Percentiles rank a stretch among this genome's conserved stretches.
Conservation (phyloP, 192 early-diverging fungal species). For the Mortierella alpina region DNA sequence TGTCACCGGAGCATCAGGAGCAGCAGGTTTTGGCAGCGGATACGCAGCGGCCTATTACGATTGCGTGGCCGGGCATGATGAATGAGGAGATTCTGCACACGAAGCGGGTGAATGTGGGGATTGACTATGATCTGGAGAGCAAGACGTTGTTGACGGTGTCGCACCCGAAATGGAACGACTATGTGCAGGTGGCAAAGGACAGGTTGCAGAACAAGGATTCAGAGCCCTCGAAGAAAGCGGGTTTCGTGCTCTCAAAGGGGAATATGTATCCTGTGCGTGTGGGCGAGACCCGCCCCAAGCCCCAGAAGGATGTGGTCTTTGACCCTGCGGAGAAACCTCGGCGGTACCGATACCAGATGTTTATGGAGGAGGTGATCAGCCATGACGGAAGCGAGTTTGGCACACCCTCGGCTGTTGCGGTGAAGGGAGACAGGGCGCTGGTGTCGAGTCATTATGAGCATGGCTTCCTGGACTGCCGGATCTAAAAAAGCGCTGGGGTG, state of each 20-base stretch:
- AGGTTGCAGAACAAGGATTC: conserved; percentile 18
- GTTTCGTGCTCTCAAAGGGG: conserved; percentile 35
- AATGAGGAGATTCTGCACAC: conserved; percentile 47
- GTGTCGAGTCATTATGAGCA: conserved; percentile 41
- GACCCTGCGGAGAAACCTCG: conserved; percentile 31
- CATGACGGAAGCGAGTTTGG: conserved; percentile 50
- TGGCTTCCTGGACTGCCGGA: conserved; percentile 39
- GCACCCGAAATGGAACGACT: conserved; percentile 41
- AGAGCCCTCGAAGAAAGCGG: conserved; percentile 16
- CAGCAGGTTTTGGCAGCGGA: conserved; percentile 29
- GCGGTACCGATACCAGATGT: conserved; percentile 23
- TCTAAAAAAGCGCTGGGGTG: neutral
- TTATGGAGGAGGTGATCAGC: conserved; percentile 38
- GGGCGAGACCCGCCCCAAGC: conserved; percentile 50
- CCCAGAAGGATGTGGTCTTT: conserved; percentile 38
- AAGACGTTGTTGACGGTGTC: conserved; percentile 30
- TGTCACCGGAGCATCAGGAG: conserved; percentile 46
- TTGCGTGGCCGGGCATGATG: conserved; percentile 48
- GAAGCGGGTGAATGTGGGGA: conserved; percentile 28
- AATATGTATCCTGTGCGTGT: conserved; percentile 32
- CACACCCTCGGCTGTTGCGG: conserved; percentile 36
- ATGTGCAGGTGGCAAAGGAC: conserved; percentile 33
- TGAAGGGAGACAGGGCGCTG: conserved; percentile 18
- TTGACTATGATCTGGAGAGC: conserved; percentile 31
- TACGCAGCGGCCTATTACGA: conserved; percentile 20